Base-by-base conservation (phyloP, 2,329 filamentous ascomycete species). In the Bipolaris bicolor region DNA sequence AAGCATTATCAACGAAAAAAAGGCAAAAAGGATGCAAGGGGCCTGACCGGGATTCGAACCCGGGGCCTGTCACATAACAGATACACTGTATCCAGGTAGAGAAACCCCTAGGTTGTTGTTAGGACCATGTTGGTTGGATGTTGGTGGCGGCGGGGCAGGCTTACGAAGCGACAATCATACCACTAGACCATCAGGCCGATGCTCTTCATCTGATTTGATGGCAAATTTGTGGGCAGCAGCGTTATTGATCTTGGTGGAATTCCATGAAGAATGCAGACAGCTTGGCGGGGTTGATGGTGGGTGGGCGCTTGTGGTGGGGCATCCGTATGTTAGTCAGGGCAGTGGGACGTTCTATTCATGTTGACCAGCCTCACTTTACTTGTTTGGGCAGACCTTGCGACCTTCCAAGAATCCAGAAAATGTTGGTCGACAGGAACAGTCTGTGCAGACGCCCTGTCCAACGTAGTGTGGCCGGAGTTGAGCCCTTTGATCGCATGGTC, bases 21-120 rank as follows among this genome's bases (percentile, higher is more conserved):
- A n/a, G 9, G 22, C 26, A 26, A 36, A 4, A 13, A 58, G 56
- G 41, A 51, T 47, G 36, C 37, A 49, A 33, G 13, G 67, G 69
- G 69, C 69, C 64, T 68, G 64, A 64, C 69, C 69, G 69, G 69
- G 69, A 72, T 66, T 74, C 68, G 72, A 74, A 74, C 72, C 72
- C 72, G 72, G 72, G 72, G 70, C 71, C 72, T 74, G 70, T 73
- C 69, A 74, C 71, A 74, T 40, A 53, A 66, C 62, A 63, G 64
- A 61, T 56, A 58, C 57, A 55, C 57, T 52, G 63, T 65, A 63
- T 65, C 63, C 65, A 65, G 67, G 69, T 46, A 20, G 11, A 52
- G n/a, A 40, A 41, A 57, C 57, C 62, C 62, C 52, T 47, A 31
- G 22, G 18, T 7, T 6, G 11, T 34, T 46, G 43, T 50, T 44